phyloP scores from a whole-genome alignment of 495 filamentous ascomycete genomes.

The Tuber calosporum region DNA sequence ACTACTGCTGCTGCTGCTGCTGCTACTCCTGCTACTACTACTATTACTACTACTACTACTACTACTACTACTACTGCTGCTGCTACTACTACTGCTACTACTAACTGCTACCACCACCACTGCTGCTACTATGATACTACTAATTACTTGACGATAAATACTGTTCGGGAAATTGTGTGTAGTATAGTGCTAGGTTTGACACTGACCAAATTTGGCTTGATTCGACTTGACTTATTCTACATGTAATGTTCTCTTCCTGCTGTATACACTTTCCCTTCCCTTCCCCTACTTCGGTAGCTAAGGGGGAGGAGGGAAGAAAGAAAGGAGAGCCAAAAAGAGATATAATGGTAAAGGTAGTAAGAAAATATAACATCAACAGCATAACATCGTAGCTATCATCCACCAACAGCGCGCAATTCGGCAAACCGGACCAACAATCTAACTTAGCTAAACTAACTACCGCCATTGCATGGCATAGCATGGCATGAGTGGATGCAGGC shows the following conservation, averaged over 20 bases:
- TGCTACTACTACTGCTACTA: neutral
- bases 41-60: neutral
- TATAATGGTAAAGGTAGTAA: neutral
- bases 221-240: neutral
- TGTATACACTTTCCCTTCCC: neutral
- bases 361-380: neutral
- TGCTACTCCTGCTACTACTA: neutral
- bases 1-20: too few relatives aligned
- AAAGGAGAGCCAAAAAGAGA: neutral
- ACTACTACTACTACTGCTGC: neutral
- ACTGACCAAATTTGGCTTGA: neutral
- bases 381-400: conserved; percentile 1
- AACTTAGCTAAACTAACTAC: conserved; percentile 2
- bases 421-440: neutral
- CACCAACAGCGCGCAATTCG: neutral
- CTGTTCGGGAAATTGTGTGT: neutral
- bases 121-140: neutral
- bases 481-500: neutral
- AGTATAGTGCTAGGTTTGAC: neutral
- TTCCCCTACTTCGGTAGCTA: too few relatives aligned
- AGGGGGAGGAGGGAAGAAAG: neutral
- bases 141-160: too few relatives aligned
- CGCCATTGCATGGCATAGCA: neutral
- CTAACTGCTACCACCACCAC: too few relatives aligned
- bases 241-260: neutral